These are phyloP conservation scores for Penicillium bialowiezense DNA, from an alignment of 495 filamentous ascomycete species.

Conservation along the genomic window DNA sequence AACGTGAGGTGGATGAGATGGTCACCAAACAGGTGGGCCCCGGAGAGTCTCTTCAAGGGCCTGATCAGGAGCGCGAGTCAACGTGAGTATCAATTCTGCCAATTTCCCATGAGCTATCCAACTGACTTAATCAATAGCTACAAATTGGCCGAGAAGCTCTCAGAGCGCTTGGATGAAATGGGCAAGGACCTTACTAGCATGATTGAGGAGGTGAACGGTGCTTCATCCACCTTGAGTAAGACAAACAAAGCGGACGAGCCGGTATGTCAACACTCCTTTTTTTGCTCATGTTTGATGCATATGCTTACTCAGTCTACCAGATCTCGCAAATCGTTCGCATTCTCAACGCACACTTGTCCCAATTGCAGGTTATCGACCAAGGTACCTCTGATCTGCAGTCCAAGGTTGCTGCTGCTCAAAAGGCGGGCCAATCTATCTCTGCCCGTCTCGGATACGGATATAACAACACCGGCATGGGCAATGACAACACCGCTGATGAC, in stretches of 20 bases:
- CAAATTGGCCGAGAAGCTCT: constrained; percentile 85
- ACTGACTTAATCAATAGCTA: constrained; percentile 49
- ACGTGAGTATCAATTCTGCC: constrained; percentile 51
- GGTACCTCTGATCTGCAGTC: constrained; percentile 74
- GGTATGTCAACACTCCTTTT: constrained; percentile 51
- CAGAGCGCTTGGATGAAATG: constrained; percentile 84
- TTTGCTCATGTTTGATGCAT: neutral
- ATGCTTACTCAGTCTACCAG: constrained; percentile 40
- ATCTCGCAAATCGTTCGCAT: constrained; percentile 91
- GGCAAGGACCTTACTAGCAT: constrained; percentile 86
- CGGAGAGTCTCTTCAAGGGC: constrained; percentile 72
- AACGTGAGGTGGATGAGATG: constrained; percentile 82
- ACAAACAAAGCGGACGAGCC: constrained; percentile 87
- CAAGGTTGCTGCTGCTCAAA: constrained; percentile 77
- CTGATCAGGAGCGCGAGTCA: constrained; percentile 90
- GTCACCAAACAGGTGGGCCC: constrained; percentile 66
- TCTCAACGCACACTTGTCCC: constrained; percentile 84
- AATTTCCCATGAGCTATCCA: neutral
- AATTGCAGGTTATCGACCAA: constrained; percentile 87
- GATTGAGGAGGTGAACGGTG: constrained; percentile 96
- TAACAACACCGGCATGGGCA: constrained; percentile 53
- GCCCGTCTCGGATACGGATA: constrained; percentile 59
- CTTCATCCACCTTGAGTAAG: constrained; percentile 78
- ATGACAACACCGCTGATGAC: constrained; percentile 67
- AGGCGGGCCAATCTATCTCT: constrained; percentile 65